A percentile compares a stretch with the other conserved stretches of the same genome.
Evolutionary conservation across 805 yeast genomes (phyloP).

Genomic region (Komagataella mondaviorum): DNA sequence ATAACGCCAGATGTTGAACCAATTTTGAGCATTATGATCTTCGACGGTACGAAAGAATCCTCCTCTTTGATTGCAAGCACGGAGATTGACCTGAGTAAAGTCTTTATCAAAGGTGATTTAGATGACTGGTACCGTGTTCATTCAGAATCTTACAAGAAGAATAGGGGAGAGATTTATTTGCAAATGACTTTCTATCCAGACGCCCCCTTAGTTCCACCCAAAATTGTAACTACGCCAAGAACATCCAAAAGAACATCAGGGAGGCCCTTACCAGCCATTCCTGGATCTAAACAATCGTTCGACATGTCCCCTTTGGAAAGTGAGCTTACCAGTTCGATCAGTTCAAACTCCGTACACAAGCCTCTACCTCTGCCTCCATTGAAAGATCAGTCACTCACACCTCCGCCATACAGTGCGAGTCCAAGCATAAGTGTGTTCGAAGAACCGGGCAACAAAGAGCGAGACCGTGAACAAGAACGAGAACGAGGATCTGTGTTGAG

Average conservation of each 20-base stretch:
- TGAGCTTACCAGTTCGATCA: background rate
- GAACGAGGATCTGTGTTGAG: background rate
- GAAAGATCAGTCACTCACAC: background rate
- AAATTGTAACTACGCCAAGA: slow-evolving; percentile 5
- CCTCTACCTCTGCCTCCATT: slow-evolving; percentile 4
- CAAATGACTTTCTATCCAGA: slow-evolving; percentile 87
- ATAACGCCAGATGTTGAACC: slow-evolving; percentile 54
- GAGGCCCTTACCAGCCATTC: slow-evolving; percentile 9
- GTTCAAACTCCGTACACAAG: background rate
- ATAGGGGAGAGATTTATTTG: slow-evolving; percentile 79
- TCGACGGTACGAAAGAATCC: slow-evolving; percentile 77
- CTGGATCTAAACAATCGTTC: background rate
- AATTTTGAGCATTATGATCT: slow-evolving; percentile 52
- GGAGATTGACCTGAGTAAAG: slow-evolving; percentile 64
- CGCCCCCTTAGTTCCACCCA: slow-evolving; percentile 12
- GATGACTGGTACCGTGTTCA: slow-evolving; percentile 72
- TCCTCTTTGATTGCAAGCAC: slow-evolving; percentile 79
- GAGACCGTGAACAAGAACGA: background rate
- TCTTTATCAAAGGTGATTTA: slow-evolving; percentile 62
- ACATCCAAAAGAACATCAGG: background rate
- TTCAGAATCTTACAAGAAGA: slow-evolving; percentile 40
- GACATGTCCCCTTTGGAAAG: background rate
- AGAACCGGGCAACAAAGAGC: background rate
- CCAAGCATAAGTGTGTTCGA: background rate
- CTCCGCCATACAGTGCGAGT: background rate